Percentiles rank a stretch among this genome's conserved stretches.
These are phyloP conservation scores for Fusarium liriodendri DNA, from an alignment of 2,329 filamentous ascomycete species.

Conservation along the genomic window DNA sequence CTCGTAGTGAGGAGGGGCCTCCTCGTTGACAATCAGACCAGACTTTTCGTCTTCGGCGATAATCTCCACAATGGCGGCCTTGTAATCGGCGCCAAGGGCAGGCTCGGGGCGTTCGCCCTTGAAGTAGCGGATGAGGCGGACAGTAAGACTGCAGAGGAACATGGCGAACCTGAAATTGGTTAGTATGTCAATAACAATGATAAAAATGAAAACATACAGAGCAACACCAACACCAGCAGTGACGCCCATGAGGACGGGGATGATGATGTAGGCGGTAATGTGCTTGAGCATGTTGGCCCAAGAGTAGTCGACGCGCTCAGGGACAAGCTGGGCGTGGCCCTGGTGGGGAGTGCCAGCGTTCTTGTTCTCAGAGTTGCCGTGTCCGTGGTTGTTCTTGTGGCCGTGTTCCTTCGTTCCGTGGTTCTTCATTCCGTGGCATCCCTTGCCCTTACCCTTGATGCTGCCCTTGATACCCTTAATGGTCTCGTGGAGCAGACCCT, in stretches of 20 bases:
- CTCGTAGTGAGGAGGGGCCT: conserved; percentile 45
- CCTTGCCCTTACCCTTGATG: conserved; percentile 38
- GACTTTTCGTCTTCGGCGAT: conserved; percentile 61
- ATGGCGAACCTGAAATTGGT: conserved; percentile 66
- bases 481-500: conserved; percentile 49
- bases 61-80: conserved; percentile 52
- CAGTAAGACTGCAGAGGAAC: conserved; percentile 70
- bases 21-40: conserved; percentile 57
- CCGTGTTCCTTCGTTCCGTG: conserved; percentile 21
- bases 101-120: conserved; percentile 27
- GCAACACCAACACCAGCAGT: conserved; percentile 75
- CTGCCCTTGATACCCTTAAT: conserved; percentile 43
- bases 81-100: conserved; percentile 36
- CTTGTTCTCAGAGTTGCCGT: conserved; percentile 34
- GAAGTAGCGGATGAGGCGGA: conserved; percentile 68
- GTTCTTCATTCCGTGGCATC: conserved; percentile 41
- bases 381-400: conserved; percentile 15
- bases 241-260: conserved; percentile 77
- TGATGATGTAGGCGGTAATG: conserved; percentile 70
- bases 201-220: conserved; percentile 58
- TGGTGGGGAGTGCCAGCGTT: conserved; percentile 22
- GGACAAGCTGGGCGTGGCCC: conserved; percentile 39
- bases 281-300: conserved; percentile 64
- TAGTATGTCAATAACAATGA: conserved; percentile 32
- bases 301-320: conserved; percentile 43